phyloP scores from a whole-genome alignment of 257 asterid species.

The Nicotiana otophora region DNA sequence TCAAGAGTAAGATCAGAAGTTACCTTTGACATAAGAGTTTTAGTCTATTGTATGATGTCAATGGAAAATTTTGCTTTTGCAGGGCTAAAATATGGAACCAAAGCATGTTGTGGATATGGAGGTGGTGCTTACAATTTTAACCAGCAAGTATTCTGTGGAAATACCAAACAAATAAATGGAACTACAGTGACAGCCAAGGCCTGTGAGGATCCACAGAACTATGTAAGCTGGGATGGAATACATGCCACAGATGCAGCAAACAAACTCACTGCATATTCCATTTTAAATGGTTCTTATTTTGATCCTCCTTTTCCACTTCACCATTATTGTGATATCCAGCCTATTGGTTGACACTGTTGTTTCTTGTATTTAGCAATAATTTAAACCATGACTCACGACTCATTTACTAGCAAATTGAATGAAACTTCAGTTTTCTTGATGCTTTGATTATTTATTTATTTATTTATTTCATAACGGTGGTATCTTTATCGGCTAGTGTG shows the following conservation, averaged over 20 bases:
- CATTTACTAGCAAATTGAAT: not conserved
- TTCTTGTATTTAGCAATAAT: not conserved
- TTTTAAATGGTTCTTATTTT: slow-evolving; percentile 44
- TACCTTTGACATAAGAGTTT: too few species aligned
- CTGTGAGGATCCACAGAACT: slow-evolving; percentile 56
- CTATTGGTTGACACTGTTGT: slow-evolving; percentile 24
- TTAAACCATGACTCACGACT: not conserved
- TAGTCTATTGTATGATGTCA: too few species aligned
- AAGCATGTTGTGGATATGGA: slow-evolving; percentile 76
- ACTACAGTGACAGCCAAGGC: slow-evolving; percentile 36
- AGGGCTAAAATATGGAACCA: slow-evolving; percentile 67
- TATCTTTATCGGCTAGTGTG: too few species aligned
- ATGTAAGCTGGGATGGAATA: slow-evolving; percentile 76
- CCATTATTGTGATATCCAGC: slow-evolving; percentile 39
- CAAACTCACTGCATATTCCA: slow-evolving; percentile 49
- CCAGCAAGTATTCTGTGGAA: slow-evolving; percentile 44
- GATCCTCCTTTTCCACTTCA: slow-evolving; percentile 49
- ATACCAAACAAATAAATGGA: slow-evolving; percentile 41
- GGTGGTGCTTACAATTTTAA: slow-evolving; percentile 62
- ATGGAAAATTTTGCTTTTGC: not conserved
- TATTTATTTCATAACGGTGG: too few species aligned
- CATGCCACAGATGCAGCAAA: slow-evolving; percentile 87
- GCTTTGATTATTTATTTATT: not conserved
- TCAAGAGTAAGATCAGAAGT: too few species aligned
- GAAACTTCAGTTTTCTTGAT: not conserved